Evolutionary conservation across 164 flowering plant genomes (phyloP).

Genomic region (Brasenia schreberi): DNA sequence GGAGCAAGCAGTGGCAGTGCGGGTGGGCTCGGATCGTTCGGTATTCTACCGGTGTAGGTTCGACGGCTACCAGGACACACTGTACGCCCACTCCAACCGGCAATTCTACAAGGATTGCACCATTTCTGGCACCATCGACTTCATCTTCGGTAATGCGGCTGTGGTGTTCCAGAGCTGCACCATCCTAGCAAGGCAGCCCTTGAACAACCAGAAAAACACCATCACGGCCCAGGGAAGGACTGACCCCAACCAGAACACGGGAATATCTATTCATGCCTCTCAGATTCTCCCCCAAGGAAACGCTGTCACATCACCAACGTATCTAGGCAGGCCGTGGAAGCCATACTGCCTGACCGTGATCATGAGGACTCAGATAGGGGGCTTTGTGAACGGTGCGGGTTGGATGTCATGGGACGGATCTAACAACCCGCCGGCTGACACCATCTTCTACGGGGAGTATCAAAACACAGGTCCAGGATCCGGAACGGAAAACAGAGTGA

Average conservation of each 20-base stretch:
- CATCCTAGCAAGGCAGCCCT: constrained; percentile 62
- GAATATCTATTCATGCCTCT: constrained; percentile 55
- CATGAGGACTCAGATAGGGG: constrained; percentile 45
- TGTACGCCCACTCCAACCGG: constrained; percentile 44
- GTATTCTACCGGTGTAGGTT: constrained; percentile 52
- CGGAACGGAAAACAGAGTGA: constrained; percentile 26
- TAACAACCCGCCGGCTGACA: constrained; percentile 26
- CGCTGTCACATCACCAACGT: constrained; percentile 33
- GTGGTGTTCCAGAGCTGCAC: constrained; percentile 38
- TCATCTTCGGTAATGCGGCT: no score
- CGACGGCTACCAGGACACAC: constrained; percentile 19
- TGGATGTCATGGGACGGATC: constrained; percentile 44
- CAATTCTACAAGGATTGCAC: constrained; percentile 74
- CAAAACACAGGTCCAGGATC: constrained; percentile 65
- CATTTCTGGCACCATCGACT: constrained; percentile 39
- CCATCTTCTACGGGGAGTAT: constrained; percentile 74
- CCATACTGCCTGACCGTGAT: constrained; percentile 56
- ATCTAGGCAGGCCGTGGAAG: constrained; percentile 88
- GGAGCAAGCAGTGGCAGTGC: constrained; percentile 78
- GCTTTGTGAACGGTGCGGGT: constrained; percentile 37
- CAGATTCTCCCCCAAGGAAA: constrained; percentile 11
- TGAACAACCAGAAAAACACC: constrained; percentile 45
- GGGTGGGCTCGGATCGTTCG: constrained; percentile 54
- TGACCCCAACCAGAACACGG: constrained; percentile 59
- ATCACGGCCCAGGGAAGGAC: constrained; percentile 81